Base-by-base conservation (phyloP, 345 rosid species). In the Dipteronia sinensis region DNA sequence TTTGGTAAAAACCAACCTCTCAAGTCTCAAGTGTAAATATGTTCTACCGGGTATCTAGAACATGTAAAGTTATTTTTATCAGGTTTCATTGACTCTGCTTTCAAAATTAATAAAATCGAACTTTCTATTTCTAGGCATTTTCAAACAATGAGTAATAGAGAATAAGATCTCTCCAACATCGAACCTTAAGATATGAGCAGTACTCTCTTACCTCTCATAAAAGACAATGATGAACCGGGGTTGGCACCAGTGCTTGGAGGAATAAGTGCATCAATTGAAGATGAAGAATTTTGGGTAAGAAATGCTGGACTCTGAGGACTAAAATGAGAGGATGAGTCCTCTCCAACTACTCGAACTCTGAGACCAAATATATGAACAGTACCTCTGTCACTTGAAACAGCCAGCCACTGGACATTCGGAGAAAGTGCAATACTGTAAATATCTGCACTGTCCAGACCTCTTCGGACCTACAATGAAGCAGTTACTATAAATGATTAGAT, bases 391-490 rank as follows among this genome's bases (percentile, higher is more conserved):
- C 98, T 95, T 22, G 98, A 92, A 59, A 93, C 97, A 20, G 93
- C 97, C 76, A 95, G 76, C 99, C 99, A 95, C 83, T 90, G 97
- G 47, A 87, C 91, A 80, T 88, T 86, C 40, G 88, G 86, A 58
- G 98, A 92, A 65, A 93, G 87, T 63, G 97, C 85, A 83, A 95
- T 85, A 74, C 94, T 89, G 71, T 88, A 91, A 81, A 95, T 93
- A 71, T 92, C 96, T 72, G 99, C 97, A 88, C 92, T 87, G 79
- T 92, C 98, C 72, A 87, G 88, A 66, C 99, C 98, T 89, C 99
- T 90, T 76, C 97, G 90, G 46, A 95, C 97, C 97, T 95, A 75
- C 42, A 86, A 12, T 16, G 78, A 76, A 47, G 65, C 70, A 83
- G 62, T 61, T 63, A 79, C 40, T 51, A 51, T 77, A 10, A 81